Base-by-base conservation (phyloP, 2,329 filamentous ascomycete genomes). In the Verticillium klebahnii region DNA sequence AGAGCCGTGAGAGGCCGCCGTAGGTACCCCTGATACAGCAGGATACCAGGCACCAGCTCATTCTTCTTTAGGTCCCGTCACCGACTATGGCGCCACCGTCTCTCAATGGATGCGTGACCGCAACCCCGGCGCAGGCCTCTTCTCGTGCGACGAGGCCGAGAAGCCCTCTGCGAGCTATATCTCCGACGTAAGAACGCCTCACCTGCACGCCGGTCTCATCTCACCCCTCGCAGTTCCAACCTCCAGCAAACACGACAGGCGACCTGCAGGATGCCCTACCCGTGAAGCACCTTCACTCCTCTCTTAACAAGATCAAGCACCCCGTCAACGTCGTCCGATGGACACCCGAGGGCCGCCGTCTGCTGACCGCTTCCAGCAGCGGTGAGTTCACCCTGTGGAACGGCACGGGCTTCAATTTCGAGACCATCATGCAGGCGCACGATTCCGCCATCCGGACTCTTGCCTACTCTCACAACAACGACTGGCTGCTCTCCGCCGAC, bases 321-420 rank as follows among this genome's bases (percentile, higher is more conserved):
- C 95, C 95, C 1, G 91, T 99, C 71, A 98, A 97, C 66, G 92
- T 98, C 9, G 94, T 99, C 50, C 87, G 92, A 74, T 99, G 95
- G 95, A 99, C 96, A 17, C 95, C 95, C 7, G 95, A 99, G 75
- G 95, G 95, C 32, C 89, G 95, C 64, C 85, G 95, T 67, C 80
- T 99, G 61, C 83, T 99, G 72, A 98, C 95, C 0, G 95, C 93
- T 25, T 96, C 93, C 0, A 96, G 93, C 67, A 98, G 94, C 73
- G 95, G 95, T 71, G 95, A 99, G 74, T 99, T 99, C 71, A 99
- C 96, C 45, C 78, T 99, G 3, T 99, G 95, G 95, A 99, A 99
- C 74, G 95, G 95, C 65, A 98, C 94, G 54, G 94, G 93, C 29
- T 99, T 99, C 84, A 98, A 99, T 75, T 99, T 99, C 70, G 95